Evolutionary conservation across 768 basidiomycete genomes (phyloP).

Genomic region (Leucosporidium scottii): DNA sequence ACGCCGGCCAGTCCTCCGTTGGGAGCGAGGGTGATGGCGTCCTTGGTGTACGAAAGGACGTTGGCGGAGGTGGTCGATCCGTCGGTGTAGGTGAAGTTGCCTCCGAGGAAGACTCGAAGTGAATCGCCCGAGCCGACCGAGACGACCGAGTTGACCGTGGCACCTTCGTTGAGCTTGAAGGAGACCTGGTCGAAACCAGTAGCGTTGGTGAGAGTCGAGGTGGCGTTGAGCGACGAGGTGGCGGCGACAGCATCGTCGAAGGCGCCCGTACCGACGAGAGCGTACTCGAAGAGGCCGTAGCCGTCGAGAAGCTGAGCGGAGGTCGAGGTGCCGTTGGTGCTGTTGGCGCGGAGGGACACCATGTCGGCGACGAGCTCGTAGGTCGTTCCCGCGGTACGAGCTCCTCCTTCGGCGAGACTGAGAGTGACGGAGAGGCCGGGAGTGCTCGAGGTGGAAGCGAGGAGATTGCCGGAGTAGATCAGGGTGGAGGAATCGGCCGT

Average conservation of each 20-base stretch:
- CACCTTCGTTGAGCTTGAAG: conserved; percentile 17
- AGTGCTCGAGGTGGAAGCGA: conserved; percentile 55
- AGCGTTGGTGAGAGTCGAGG: conserved; percentile 20
- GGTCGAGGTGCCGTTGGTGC: conserved; percentile 42
- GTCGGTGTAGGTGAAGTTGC: conserved; percentile 58
- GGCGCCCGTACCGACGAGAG: conserved; percentile 47
- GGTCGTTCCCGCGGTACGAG: conserved; percentile 57
- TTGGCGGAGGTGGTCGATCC: conserved; percentile 53
- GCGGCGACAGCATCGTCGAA: conserved; percentile 34
- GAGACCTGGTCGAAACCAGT: conserved; percentile 33
- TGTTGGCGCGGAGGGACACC: conserved; percentile 65
- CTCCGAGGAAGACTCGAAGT: conserved; percentile 47
- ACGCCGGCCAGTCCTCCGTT: conserved; percentile 70
- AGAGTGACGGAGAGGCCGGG: conserved; percentile 58
- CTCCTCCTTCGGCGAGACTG: conserved; percentile 57
- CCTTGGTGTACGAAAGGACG: conserved; percentile 59
- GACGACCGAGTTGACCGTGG: conserved; percentile 15
- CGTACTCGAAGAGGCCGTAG: conserved; percentile 90
- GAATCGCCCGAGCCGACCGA: neutral
- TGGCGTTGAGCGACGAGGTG: conserved; percentile 13
- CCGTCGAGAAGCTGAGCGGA: conserved; percentile 44
- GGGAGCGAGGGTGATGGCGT: conserved; percentile 49
- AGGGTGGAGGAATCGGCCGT: conserved; percentile 50
- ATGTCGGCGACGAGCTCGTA: conserved; percentile 79
- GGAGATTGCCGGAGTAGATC: conserved; percentile 75